Evolutionary conservation across 208 protist species (phyloP), one percentile per base, ranked within the genome.

Genomic region (Acanthamoeba rhysodes): DNA sequence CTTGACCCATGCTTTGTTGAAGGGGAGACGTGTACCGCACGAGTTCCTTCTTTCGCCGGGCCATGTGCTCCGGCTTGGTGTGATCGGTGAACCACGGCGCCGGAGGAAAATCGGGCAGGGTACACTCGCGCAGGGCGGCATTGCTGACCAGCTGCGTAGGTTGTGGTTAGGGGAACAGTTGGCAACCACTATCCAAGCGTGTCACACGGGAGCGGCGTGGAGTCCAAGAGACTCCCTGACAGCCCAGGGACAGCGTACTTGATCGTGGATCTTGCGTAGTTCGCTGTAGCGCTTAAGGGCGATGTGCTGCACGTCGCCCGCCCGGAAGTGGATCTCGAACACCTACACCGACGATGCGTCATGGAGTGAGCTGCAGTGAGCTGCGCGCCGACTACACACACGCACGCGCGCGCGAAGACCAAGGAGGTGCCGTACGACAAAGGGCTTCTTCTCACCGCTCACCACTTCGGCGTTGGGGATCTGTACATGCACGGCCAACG

Each of bases 21-120:
- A 29, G 10, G 4, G 0, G 72, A 50, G 37, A 34, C 20, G 48
- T 64, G 82, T 90, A 90, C 82, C 29, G 82, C 34, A 90, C 14
- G 29, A 90, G 82, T 62, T 90, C 82, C 24, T 90, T 62, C 34
- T 34, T 90, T 90, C 82, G 34, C 29, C 82, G 82, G 82, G 82
- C 48, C 82, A 90, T 90, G 50, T 59, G 82, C 57, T 90, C 82
- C 4, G 82, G 82, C 82, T 90, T 90, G 82, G 82, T 90, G 82
- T 90, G 82, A 66, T 90, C 82, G 20, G 45, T 64, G 57, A 90
- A 90, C 82, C 82, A 90, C 45, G 82, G 82, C 50, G 82, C 82
- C 18, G 82, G 82, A 27, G 82, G 41, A 29, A 90, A 90, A 10
- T 90, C 82, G 41, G 82, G 82, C 82, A 90, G 57, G n/a, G 24